Conservation (phyloP, 2,329 filamentous ascomycete species). For the Purpureocillium takamizusanense region DNA sequence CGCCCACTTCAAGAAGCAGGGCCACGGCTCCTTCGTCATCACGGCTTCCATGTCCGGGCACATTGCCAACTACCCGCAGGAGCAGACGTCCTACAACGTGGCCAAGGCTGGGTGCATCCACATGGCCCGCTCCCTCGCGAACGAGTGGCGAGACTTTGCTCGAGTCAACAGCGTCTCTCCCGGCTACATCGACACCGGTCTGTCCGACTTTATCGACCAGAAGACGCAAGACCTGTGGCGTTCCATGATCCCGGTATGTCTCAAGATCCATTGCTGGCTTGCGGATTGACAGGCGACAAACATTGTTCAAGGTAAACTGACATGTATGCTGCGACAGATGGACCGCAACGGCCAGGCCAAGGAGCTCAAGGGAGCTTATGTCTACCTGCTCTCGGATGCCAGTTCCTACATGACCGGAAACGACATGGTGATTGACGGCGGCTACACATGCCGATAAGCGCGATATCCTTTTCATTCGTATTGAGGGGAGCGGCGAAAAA, state of each 20-base stretch:
- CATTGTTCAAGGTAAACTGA: no score
- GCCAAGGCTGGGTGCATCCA: conserved; percentile 49
- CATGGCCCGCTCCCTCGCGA: conserved; percentile 38
- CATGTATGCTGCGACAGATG: conserved; percentile 27
- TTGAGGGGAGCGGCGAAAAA: no score
- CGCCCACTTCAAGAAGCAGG: conserved; percentile 53
- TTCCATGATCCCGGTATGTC: conserved; percentile 52
- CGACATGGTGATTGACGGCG: conserved; percentile 65
- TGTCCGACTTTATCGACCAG: conserved; percentile 54
- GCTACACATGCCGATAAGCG: conserved; percentile 43
- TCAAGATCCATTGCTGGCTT: no score
- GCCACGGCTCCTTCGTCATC: conserved; percentile 57
- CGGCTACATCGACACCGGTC: conserved; percentile 60
- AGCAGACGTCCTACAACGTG: conserved; percentile 60
- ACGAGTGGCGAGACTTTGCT: conserved; percentile 62
- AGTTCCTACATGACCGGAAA: conserved; percentile 66
- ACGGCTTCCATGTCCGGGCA: conserved; percentile 64
- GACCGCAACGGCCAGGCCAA: conserved; percentile 57
- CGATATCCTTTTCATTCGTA: no score
- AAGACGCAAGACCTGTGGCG: conserved; percentile 66
- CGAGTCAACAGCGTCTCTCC: conserved; percentile 58
- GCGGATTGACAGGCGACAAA: no score
- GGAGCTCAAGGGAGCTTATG: conserved; percentile 70
- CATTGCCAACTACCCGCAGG: conserved; percentile 61
- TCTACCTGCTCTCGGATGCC: conserved; percentile 69